A percentile compares a stretch with the other conserved stretches of the same genome.
phyloP scores from a whole-genome alignment of 2,329 filamentous ascomycete genomes.

The Eurotiales sp. region DNA sequence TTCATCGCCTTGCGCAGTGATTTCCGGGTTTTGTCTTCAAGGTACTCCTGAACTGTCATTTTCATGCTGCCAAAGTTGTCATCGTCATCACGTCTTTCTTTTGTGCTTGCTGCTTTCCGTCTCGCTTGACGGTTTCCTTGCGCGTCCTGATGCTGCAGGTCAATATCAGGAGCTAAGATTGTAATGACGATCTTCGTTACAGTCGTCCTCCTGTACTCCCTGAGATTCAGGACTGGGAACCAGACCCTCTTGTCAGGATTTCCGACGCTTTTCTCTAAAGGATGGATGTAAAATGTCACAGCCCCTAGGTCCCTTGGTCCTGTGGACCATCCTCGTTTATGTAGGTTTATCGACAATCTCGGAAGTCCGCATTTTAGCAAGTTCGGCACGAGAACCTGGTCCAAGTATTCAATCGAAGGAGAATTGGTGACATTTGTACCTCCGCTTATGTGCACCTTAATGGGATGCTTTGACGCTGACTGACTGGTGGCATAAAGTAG shows the following conservation, averaged over 20 bases:
- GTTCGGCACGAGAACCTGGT: slow-evolving; percentile 54
- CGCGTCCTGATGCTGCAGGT: slow-evolving; percentile 9
- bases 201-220: slow-evolving; percentile 24
- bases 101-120: neutral
- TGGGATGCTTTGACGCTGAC: slow-evolving; percentile 12
- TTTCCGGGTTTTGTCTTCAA: slow-evolving; percentile 20
- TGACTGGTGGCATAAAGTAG: slow-evolving; percentile 44
- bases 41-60: slow-evolving; percentile 24
- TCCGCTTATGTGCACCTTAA: slow-evolving; percentile 49
- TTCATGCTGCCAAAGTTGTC: neutral
- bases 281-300: slow-evolving; percentile 48
- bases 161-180: slow-evolving; percentile 33
- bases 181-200: slow-evolving; percentile 37
- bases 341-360: slow-evolving; percentile 38
- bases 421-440: slow-evolving; percentile 57
- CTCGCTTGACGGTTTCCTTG: slow-evolving; percentile 7
- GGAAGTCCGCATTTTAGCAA: slow-evolving; percentile 51
- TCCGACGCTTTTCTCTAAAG: slow-evolving; percentile 25
- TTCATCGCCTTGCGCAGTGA: slow-evolving; percentile 19
- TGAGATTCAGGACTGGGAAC: slow-evolving; percentile 33
- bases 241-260: neutral
- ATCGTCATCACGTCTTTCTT: neutral
- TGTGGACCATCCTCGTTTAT: slow-evolving; percentile 53
- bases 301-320: slow-evolving; percentile 46
- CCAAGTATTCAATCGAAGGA: slow-evolving; percentile 55